These are phyloP conservation scores for Metschnikowia baotianmanensis DNA, from an alignment of 805 yeast species.

Conservation along the genomic window DNA sequence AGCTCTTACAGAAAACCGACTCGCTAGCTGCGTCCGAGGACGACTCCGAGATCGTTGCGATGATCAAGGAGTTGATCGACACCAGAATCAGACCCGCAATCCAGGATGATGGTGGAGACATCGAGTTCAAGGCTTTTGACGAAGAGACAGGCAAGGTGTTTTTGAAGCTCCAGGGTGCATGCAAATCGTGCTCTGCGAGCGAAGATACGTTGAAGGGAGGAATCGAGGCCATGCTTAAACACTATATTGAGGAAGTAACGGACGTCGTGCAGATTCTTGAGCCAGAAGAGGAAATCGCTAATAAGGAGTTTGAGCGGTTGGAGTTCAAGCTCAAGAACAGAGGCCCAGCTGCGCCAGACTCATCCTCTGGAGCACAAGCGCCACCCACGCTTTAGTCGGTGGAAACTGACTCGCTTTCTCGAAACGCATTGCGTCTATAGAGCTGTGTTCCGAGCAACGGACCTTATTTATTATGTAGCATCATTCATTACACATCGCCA, in stretches of 20 bases:
- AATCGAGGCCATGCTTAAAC: constrained; percentile 94
- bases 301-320: constrained; percentile 80
- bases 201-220: constrained; percentile 93
- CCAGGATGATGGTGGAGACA: constrained; percentile 98
- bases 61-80: constrained; percentile 89
- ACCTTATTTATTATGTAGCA: no score
- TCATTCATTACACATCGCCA: no score
- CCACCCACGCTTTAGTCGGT: constrained; percentile 25
- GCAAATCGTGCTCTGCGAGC: constrained; percentile 88
- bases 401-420: no score
- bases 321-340: constrained; percentile 47
- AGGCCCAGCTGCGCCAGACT: constrained; percentile 14
- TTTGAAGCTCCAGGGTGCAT: constrained; percentile 90
- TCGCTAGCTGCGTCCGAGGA: constrained; percentile 50
- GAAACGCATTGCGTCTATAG: no score
- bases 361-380: constrained; percentile 15
- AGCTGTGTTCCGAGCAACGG: no score
- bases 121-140: constrained; percentile 82
- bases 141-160: constrained; percentile 85
- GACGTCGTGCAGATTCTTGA: constrained; percentile 87
- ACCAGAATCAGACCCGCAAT: constrained; percentile 97
- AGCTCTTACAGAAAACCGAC: constrained; percentile 36
- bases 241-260: constrained; percentile 92
- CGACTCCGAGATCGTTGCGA: constrained; percentile 68
- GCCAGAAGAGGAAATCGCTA: constrained; percentile 69